Evolutionary conservation across 2,329 filamentous ascomycete genomes (phyloP), one percentile per base, ranked within the genome.

Genomic region (Epichloe amarillans): DNA sequence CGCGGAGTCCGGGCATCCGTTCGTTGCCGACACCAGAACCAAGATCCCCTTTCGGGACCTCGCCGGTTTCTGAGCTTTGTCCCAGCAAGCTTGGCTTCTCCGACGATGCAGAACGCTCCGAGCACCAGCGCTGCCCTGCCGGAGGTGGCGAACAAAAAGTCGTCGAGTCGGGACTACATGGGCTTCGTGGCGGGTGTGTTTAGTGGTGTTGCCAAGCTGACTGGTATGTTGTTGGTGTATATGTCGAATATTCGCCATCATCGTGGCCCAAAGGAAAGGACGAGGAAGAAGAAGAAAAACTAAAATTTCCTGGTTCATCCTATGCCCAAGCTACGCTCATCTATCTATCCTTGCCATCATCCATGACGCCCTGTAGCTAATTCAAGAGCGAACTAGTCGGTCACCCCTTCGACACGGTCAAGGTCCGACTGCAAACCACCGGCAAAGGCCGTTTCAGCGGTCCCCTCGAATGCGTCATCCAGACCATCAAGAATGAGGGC

Each of bases 131-230:
- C 26, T 40, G 7, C 40, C 14, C 14, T n/a, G 23, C 17, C 41
- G 38, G 11, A 48, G 8, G 10, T 44, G 21, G 2, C 47, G 21
- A 12, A 3, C 2, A 50, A n/a, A 3, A 17, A 51, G 30, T 42
- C 47, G 26, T 38, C 53, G 36, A 52, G 58, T 55, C 60, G 77
- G 72, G 58, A 84, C 64, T 97, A 96, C 73, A 90, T 88, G 62
- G 93, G 91, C n/a, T 98, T 97, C 64, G 88, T 96, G 30, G 93
- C 88, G 1, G 93, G 93, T n/a, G 82, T 96, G 6, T 96, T 96
- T 64, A 95, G 88, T 38, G 93, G 93, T 23, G 84, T 97, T 61
- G 83, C 90, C 52, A 97, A 97, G 71, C 72, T 96, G 52, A 81
- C 79, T 61, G 88, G 88, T 91, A 68, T 59, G 77, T 40, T n/a